phyloP scores from a whole-genome alignment of 441 rosid species.

The Syzygium syzygioides region DNA sequence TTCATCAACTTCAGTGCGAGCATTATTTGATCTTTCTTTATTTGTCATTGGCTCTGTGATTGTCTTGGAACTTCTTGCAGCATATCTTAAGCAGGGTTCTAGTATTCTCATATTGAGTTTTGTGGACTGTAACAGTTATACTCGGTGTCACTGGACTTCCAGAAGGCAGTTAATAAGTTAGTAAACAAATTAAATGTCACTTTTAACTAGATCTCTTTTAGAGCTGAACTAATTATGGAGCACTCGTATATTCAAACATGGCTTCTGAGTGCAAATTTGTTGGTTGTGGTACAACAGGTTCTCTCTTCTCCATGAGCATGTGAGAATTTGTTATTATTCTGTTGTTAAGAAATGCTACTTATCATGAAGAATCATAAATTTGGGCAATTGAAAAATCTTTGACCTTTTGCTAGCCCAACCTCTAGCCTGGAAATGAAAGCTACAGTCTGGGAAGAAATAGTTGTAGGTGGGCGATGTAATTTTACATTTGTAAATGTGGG shows the following conservation, averaged over 20 bases:
- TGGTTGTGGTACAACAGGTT: not conserved
- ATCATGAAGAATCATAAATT: not conserved
- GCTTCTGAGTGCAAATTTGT: not conserved
- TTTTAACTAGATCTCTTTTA: not conserved
- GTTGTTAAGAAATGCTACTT: not conserved
- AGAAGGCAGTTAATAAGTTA: not conserved
- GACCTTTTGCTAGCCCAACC: not conserved
- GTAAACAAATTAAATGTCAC: not conserved
- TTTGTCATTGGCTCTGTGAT: not conserved
- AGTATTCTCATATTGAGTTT: not conserved
- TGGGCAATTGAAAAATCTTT: not conserved
- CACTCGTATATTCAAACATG: not conserved
- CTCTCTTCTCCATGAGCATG: not conserved
- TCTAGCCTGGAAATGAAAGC: not conserved
- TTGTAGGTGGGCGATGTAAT: not conserved
- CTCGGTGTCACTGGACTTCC: not conserved
- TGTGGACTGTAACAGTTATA: not conserved
- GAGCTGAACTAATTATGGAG: not conserved
- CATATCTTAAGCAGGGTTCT: not conserved
- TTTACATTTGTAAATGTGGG: not conserved
- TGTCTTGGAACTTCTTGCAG: not conserved
- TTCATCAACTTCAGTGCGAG: not conserved
- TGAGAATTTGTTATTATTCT: not conserved
- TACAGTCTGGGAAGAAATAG: not conserved
- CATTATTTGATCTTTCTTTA: not conserved